These are phyloP conservation scores for Hanseniaspora jakobsenii DNA, from an alignment of 805 yeast genomes.

Conservation along the genomic window DNA sequence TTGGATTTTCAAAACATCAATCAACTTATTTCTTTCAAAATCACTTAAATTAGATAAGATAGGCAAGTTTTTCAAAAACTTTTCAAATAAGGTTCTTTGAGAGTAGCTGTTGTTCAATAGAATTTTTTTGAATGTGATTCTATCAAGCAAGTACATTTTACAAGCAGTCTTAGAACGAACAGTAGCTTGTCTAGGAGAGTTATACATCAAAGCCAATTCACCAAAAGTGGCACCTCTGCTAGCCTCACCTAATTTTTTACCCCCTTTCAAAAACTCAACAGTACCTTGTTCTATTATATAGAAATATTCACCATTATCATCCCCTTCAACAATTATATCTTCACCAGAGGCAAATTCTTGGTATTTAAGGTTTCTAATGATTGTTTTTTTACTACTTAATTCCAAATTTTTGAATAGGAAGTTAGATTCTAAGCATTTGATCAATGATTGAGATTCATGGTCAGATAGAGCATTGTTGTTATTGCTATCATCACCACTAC, in stretches of 20 bases:
- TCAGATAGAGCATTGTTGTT: slow-evolving; percentile 39
- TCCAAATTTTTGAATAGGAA: slow-evolving; percentile 79
- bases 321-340: slow-evolving; percentile 77
- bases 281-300: slow-evolving; percentile 75
- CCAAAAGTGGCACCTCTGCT: slow-evolving; percentile 88
- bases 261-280: slow-evolving; percentile 67
- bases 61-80: slow-evolving; percentile 74
- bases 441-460: slow-evolving; percentile 56
- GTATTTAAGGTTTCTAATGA: slow-evolving; percentile 73
- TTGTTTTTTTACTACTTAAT: slow-evolving; percentile 59
- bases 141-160: slow-evolving; percentile 83
- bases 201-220: slow-evolving; percentile 93
- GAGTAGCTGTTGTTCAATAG: slow-evolving; percentile 80
- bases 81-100: slow-evolving; percentile 83
- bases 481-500: background rate
- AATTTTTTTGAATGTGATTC: slow-evolving; percentile 84
- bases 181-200: slow-evolving; percentile 95
- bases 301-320: slow-evolving; percentile 76
- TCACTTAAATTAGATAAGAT: slow-evolving; percentile 59
- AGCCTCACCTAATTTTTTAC: slow-evolving; percentile 53
- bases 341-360: slow-evolving; percentile 47
- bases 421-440: slow-evolving; percentile 62
- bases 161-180: slow-evolving; percentile 61
- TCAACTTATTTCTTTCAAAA: slow-evolving; percentile 80
- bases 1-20: slow-evolving; percentile 84